These are phyloP conservation scores for Neurospora pannonica DNA, from an alignment of 495 filamentous ascomycete species.

Conservation along the genomic window DNA sequence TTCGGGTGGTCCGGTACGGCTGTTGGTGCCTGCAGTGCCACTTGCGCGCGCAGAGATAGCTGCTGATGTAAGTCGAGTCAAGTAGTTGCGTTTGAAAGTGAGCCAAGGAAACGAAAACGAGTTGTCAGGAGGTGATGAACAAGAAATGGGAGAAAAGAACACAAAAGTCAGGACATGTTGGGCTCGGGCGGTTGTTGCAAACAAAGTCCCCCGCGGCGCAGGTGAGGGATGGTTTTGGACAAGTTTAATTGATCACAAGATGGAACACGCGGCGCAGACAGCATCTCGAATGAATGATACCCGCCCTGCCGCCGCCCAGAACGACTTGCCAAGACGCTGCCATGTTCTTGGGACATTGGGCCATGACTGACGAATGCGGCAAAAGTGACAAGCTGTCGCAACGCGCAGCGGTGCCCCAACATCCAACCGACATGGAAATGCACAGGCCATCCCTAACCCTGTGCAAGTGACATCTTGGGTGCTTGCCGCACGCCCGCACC, in stretches of 20 bases:
- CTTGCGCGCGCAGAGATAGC: neutral
- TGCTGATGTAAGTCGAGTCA: neutral
- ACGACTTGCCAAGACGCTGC: neutral
- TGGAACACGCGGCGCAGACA: neutral
- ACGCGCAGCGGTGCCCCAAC: neutral
- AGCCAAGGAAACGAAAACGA: neutral
- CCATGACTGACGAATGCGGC: neutral
- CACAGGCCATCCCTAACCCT: neutral
- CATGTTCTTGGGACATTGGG: neutral
- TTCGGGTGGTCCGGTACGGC: neutral
- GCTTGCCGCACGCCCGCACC: neutral
- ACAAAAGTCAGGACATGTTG: neutral
- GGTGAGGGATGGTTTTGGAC: neutral
- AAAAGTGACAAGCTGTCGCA: neutral
- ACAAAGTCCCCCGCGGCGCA: neutral
- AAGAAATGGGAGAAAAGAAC: neutral
- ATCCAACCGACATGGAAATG: neutral
- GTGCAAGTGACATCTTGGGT: neutral
- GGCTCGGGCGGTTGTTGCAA: neutral
- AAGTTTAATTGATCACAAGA: neutral
- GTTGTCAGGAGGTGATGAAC: neutral
- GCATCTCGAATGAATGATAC: neutral
- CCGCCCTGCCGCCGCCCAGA: neutral
- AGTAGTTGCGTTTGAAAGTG: neutral
- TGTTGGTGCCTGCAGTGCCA: neutral